A percentile compares a stretch with the other conserved stretches of the same genome.
phyloP scores from a whole-genome alignment of 768 basidiomycete species.

The Suillus brevipes region DNA sequence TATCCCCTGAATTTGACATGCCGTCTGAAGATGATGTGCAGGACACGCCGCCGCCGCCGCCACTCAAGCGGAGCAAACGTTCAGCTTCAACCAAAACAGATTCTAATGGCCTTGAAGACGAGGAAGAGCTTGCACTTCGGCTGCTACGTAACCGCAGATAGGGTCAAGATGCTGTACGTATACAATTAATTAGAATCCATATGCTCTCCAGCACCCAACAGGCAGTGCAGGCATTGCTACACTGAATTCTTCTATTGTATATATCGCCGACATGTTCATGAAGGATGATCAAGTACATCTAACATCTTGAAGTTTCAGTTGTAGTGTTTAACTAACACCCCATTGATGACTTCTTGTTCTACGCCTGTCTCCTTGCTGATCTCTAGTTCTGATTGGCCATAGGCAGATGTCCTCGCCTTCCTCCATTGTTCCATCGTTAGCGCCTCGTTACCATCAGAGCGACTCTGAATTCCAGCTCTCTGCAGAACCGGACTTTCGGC shows the following conservation, averaged over 20 bases:
- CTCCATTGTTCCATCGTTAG: slow-evolving; percentile 58
- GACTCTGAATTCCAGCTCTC: slow-evolving; percentile 39
- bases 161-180: not conserved
- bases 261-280: not conserved
- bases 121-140: slow-evolving; percentile 65
- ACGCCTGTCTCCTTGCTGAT: slow-evolving; percentile 41
- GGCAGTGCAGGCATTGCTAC: not conserved
- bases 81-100: slow-evolving; percentile 12
- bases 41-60: slow-evolving; percentile 24
- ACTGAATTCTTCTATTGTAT: not conserved
- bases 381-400: slow-evolving; percentile 49
- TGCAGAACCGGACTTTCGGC: slow-evolving; percentile 50
- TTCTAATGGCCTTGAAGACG: slow-evolving; percentile 45
- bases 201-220: not conserved
- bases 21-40: slow-evolving; percentile 39
- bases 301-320: slow-evolving; percentile 34
- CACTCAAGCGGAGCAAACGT: slow-evolving; percentile 33
- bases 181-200: not conserved
- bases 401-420: slow-evolving; percentile 49
- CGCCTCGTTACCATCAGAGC: slow-evolving; percentile 40
- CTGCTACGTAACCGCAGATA: slow-evolving; percentile 42
- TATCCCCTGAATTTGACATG: slow-evolving; percentile 69
- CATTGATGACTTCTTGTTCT: slow-evolving; percentile 57
- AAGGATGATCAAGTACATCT: slow-evolving; percentile 5
- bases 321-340: slow-evolving; percentile 57